Evolutionary conservation across 2,329 filamentous ascomycete species (phyloP).

Genomic region (Paecilomyces niveus): DNA sequence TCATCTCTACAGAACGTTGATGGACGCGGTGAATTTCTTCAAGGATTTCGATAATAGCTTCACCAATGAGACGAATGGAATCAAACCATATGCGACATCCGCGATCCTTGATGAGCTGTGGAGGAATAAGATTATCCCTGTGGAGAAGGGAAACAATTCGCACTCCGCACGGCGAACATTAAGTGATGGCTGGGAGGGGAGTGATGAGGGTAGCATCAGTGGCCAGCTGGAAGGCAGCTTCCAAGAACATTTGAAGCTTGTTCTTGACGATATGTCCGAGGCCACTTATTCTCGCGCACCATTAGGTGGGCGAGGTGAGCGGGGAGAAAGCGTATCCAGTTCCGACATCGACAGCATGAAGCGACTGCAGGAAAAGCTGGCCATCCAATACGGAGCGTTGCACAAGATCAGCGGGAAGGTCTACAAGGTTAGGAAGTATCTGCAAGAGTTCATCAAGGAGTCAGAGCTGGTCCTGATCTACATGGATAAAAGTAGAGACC

Average conservation of each 20-base stretch:
- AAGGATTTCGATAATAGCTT: constrained; percentile 8
- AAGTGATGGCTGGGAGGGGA: background rate
- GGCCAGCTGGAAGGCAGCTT: background rate
- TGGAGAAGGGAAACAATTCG: background rate
- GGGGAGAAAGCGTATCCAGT: background rate
- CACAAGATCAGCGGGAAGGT: background rate
- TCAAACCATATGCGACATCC: background rate
- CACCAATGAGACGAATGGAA: constrained; percentile 1
- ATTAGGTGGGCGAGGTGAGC: background rate
- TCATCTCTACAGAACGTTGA: constrained; percentile 8
- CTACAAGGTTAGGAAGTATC: background rate
- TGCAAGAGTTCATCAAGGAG: background rate
- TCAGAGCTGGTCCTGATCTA: background rate
- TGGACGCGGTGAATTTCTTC: constrained; percentile 13
- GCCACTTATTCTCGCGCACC: background rate
- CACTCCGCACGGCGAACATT: background rate
- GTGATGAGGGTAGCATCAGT: background rate
- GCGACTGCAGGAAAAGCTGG: background rate
- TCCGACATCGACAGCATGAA: background rate
- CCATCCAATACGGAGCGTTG: background rate
- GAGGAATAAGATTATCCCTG: constrained; percentile 7
- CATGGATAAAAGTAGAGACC: background rate
- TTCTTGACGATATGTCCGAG: background rate
- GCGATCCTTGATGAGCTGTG: constrained; percentile 3
- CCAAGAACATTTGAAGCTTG: background rate